Evolutionary conservation across 2,329 filamentous ascomycete species (phyloP), one percentile per base, ranked within the genome.

Genomic region (Metarhizium anisopliae): DNA sequence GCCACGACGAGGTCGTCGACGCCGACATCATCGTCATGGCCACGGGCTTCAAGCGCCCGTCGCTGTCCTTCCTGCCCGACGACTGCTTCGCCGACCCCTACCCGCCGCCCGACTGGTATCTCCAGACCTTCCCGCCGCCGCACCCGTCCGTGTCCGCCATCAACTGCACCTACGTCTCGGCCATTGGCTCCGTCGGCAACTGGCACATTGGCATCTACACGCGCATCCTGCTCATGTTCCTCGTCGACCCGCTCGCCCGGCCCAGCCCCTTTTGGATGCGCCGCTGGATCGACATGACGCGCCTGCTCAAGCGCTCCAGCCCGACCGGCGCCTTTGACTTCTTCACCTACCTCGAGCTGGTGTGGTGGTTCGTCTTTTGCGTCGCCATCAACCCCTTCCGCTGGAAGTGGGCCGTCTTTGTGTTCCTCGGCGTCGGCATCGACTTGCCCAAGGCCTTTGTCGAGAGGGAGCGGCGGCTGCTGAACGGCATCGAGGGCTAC

Each of bases 121-220:
- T 95, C 0, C 90, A 95, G 68, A 88, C 87, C 0, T 95, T 95
- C 71, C 90, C 90, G 4, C 87, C 90, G 0, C 70, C 75, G 3
- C 86, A 92, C 61, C 82, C 86, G 0, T 85, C 83, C 38, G 78
- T 95, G 51, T 90, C 86, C 60, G 86, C 85, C 59, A 92, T 90
- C 71, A 95, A 95, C 71, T 80, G 86, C 74, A 94, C 89, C 0
- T 95, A 92, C 61, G 76, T 91, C 55, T 84, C 87, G 54, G 89
- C 85, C 4, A 92, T 94, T 56, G 89, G 89, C 0, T 87, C 86
- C 0, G 88, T 94, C 1, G 87, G 90, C 0, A 92, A 94, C 68
- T 93, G 88, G 79, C 90, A 95, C 64, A 93, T 95, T 50, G 90
- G 90, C 4, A 93, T 95, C 63, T 95, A 94, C 72, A 95, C 89